Evolutionary conservation across 2,329 filamentous ascomycete species (phyloP), one percentile per base, ranked within the genome.

Genomic region (Sclerotinia spermophila): DNA sequence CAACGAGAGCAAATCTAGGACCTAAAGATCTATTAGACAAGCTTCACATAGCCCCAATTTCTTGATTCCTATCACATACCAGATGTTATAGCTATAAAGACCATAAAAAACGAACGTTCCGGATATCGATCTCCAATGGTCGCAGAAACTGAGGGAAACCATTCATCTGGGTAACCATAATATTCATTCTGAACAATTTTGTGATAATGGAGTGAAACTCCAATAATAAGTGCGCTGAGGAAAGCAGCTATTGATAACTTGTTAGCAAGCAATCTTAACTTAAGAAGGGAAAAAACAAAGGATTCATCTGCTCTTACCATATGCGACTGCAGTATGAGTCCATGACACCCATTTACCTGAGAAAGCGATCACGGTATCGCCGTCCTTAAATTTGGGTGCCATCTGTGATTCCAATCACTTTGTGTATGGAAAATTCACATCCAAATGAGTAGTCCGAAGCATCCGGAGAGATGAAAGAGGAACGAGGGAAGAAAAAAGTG

Each of bases 141-240:
- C 55, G 96, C 91, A 42, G 95, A 97, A 33, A 97, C 94, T 58
- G 94, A 97, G 71, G 94, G 94, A 79, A 97, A 97, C 94, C 94
- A 97, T 84, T 97, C 94, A 76, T 97, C 85, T 2, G 94, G 94
- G 79, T 96, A 97, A 76, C 93, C 93, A 81, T 94, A 97, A 83
- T 94, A 92, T 82, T 99, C 94, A 82, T 99, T 99, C 82, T 97
- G 86, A 70, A 99, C 96, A 76, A 99, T 99, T 84, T 99, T 99
- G 79, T 92, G 88, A 83, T 96, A 98, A 82, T 99, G 96, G 64
- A 99, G 86, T 69, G 85, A 86, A 70, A 90, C 84, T 75, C 95
- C 95, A 73, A 97, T 89, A 70, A 95, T 80, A 75, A 98, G 85
- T 72, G 95, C 95, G 79, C 93, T 93, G 74, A 97, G 74, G 79